Base-by-base conservation (phyloP, 306 rosid genomes). In the Lathyrus sativus region DNA sequence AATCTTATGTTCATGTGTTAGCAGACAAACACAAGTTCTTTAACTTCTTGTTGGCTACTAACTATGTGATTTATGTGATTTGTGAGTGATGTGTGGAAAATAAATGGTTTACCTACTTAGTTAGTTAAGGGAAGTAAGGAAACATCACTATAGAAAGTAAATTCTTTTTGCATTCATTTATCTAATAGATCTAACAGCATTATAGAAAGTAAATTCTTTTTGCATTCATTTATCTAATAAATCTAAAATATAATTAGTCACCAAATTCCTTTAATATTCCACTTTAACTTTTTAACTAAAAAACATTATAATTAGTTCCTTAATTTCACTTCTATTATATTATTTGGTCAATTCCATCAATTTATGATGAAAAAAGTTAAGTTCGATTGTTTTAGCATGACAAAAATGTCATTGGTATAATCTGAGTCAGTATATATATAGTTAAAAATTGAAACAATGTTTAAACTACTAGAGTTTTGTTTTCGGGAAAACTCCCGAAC, bases 11-110 rank as follows among this genome's bases (percentile, higher is more conserved):
- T 72, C 61, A 60, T 37, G 60, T 70, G 61, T 58, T 77, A 72
- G 79, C 77, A 77, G 85, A 80, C 74, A 78, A 33, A 46, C 42
- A 56, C 37, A 26, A 9, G 57, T 68, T 68, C 45, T 58, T 78
- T 45, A 76, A 63, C 58, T 72, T 78, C 68, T 64, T 76, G 72
- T 59, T 79, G 81, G 79, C n/a, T 69, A 38, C 22, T 49, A 67
- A 45, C 46, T 74, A 64, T 55, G 56, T 65, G 9, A 54, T 24
- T 54, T 19, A 19, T 54, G 42, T 35, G 44, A 76, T 2, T 24
- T 2, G 0, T 24, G 26, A 15, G 22, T 11, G 67, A 51, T 59
- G 43, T 35, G 45, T 35, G 70, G 37, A 70, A 45, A 14, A 24
- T 24, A 38, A 63, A n/a, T 48, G 0, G 6, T 15, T 14, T 29